Percentiles rank a stretch among this genome's conserved stretches.
phyloP scores from a whole-genome alignment of 2,329 filamentous ascomycete genomes.

The Hypoxylon sp. region DNA sequence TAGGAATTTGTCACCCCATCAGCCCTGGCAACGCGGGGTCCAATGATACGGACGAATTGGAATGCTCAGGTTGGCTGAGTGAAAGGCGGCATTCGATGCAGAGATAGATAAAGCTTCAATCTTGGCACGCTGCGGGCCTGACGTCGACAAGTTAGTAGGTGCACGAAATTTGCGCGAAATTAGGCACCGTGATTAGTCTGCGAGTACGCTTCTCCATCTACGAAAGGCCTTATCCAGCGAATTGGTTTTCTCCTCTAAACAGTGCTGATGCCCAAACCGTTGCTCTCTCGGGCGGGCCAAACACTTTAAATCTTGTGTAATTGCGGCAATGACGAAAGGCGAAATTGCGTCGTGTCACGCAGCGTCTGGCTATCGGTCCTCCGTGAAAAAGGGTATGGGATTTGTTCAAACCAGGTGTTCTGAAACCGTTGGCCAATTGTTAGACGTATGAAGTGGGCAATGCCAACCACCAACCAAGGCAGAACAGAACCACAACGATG shows the following conservation, averaged over 20 bases:
- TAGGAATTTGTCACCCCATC: constrained; percentile 44
- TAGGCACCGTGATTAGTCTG: constrained; percentile 34
- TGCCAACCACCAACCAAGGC: constrained; percentile 38
- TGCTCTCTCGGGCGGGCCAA: constrained; percentile 30
- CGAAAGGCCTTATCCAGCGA: constrained; percentile 26
- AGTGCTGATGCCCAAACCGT: constrained; percentile 38
- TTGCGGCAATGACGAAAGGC: constrained; percentile 29
- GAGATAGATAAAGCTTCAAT: constrained; percentile 33
- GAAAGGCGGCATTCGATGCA: constrained; percentile 35
- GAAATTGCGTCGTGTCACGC: constrained; percentile 42
- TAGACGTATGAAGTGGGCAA: constrained; percentile 35
- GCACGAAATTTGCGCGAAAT: constrained; percentile 38
- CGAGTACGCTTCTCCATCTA: constrained; percentile 29
- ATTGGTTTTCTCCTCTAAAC: constrained; percentile 24
- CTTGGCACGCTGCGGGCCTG: constrained; percentile 33
- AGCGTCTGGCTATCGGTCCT: constrained; percentile 35
- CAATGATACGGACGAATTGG: constrained; percentile 48
- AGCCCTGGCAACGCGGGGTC: constrained; percentile 34
- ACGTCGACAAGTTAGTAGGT: constrained; percentile 28
- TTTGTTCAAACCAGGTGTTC: constrained; percentile 38
- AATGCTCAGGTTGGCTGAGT: constrained; percentile 32
- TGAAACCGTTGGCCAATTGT: constrained; percentile 40
- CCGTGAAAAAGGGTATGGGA: constrained; percentile 32
- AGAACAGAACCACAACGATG: constrained; percentile 26
- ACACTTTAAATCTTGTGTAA: constrained; percentile 24